Percentiles rank a stretch among this genome's conserved stretches.
Evolutionary conservation across 208 protist species (phyloP).

Genomic region (Leishmania tarentolae): DNA sequence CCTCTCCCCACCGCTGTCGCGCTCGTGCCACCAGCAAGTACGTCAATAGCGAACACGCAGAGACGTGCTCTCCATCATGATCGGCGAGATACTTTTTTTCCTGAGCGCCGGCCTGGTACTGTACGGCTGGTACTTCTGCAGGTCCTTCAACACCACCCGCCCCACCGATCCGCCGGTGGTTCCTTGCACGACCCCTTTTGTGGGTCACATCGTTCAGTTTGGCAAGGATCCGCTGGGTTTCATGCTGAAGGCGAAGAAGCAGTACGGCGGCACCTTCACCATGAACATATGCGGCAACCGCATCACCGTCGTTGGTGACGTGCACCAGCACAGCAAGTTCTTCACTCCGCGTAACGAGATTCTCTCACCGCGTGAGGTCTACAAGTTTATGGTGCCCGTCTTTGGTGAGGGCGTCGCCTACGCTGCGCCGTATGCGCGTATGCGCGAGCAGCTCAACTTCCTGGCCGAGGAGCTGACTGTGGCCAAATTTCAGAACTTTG

Average conservation of each 20-base stretch:
- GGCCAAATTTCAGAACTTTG: constrained; percentile 88
- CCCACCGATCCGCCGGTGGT: constrained; percentile 77
- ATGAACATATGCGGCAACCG: constrained; percentile 85
- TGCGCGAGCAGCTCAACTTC: constrained; percentile 90
- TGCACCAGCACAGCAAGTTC: constrained; percentile 79
- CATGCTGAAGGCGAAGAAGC: constrained; percentile 58
- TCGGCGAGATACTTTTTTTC: constrained; percentile 56
- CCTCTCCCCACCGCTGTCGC: not conserved
- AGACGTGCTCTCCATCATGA: constrained; percentile 30
- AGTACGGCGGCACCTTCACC: constrained; percentile 77
- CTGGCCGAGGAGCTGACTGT: constrained; percentile 84
- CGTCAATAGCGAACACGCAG: not conserved
- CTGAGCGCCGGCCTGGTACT: constrained; percentile 48
- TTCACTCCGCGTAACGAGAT: constrained; percentile 86
- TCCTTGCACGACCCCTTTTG: constrained; percentile 55
- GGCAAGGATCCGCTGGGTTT: constrained; percentile 73
- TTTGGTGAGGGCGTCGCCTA: constrained; percentile 89
- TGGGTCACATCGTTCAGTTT: constrained; percentile 79
- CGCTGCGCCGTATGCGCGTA: constrained; percentile 75
- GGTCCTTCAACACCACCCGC: constrained; percentile 80
- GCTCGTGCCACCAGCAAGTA: not conserved
- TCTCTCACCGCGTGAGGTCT: constrained; percentile 83
- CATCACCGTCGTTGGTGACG: constrained; percentile 78
- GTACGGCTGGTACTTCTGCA: constrained; percentile 80
- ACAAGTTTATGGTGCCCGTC: constrained; percentile 85